Evolutionary conservation across 108 stramenopile species (phyloP), one percentile per base, ranked within the genome.

Genomic region (Fistulifera solaris): DNA sequence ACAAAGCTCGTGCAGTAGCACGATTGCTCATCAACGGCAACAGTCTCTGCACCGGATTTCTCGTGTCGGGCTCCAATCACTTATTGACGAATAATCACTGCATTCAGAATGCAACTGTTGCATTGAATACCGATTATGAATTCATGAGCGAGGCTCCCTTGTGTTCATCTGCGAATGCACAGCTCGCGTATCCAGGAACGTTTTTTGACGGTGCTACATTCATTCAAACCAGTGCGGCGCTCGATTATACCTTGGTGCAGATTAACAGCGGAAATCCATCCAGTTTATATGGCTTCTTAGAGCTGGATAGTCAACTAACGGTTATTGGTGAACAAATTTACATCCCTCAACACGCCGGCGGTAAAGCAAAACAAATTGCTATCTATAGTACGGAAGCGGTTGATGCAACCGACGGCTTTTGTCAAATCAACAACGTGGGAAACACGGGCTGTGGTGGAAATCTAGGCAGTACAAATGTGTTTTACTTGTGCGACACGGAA

Each of bases 71-170:
- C 3, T 18, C 52, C 6, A 27, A 39, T 10, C 26, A 38, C 35
- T 39, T 53, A 6, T 24, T 53, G 27, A 53, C 52, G 52, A 53
- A 53, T 53, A 19, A 53, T 19, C 52, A 53, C 23, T 53, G 52
- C 10, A 53, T 53, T 24, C 7, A 3, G 7, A 26, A 7, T 7
- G 24, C 19, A 3, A 7, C 24, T 19, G 52, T 39, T 35, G 24
- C 26, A 6, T 7, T 26, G 3, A 39, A 53, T 24, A 53, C 52
- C 10, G 52, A 26, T 19, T 26, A 7, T 24, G 52, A 53, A 24
- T 53, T 53, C 31, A 35, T 35, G 31, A 8, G 31, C 31, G 31
- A 35, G 8, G 31, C 6, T 35, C 3, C 8, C 8, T 35, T 35
- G 31, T 35, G 6, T 35, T 35, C 6, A 35, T 35, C 31, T 35